Base-by-base conservation (phyloP, 208 protist genomes). In the Spongospora subterranea region DNA sequence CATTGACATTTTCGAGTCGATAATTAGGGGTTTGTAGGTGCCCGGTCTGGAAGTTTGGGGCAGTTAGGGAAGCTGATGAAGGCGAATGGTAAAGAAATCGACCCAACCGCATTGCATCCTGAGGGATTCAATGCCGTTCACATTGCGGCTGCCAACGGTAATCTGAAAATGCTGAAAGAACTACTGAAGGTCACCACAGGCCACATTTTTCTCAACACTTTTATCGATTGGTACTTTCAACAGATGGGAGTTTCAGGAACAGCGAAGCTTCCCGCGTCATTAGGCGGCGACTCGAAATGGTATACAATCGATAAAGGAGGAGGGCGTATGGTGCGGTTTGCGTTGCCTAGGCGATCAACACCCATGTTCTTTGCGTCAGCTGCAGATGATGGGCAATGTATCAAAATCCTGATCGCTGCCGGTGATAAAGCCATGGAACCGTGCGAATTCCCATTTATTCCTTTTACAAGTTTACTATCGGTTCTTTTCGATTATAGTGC, bases 111-210 rank as follows among this genome's bases (percentile, higher is more conserved):
- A 39, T 6, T 35, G 17, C 71, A 82, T 82, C 71, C 71, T 35
- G 71, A 82, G n/a, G 71, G 71, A n/a, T 82, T 82, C 71, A 82
- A 35, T 45, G 71, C 71, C n/a, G 6, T 82, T 6, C 71, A 82
- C n/a, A 35, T 82, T n/a, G 71, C 71, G 6, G 71, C 71, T 82
- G 71, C 71, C 6, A 82, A 82, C 40, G 71, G 71, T 82, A 6
- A 82, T 82, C 13, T n/a, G 71, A 82, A 82, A 43, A 6, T 82
- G 71, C 17, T 82, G 13, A 82, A 82, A 43, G 71, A 82, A 35
- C 71, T 82, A n/a, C 71, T 82, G 13, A 82, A 82, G 71, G 71
- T 82, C 6, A 45, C 35, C 6, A 35, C 40, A 32, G 20, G 54
- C 54, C 54, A 29, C 29, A 65, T 17, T 65, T 29, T 29, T 82